Percentiles rank a stretch among this genome's conserved stretches.
phyloP scores from a whole-genome alignment of 2,329 filamentous ascomycete genomes.

The Botryotinia narcissicola region DNA sequence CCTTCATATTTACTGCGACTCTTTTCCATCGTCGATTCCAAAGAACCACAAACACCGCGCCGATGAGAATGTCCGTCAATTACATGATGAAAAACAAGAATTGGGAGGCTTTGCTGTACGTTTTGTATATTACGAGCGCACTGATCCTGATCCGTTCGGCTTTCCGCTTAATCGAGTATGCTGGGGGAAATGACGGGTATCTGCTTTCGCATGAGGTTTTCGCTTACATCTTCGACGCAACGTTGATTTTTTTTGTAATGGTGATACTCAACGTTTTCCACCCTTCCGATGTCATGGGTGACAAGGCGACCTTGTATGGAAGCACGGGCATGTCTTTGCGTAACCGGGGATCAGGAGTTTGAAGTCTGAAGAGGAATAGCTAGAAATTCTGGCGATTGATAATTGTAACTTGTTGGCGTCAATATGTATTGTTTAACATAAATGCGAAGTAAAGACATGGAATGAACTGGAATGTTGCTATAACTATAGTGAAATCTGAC shows the following conservation, averaged over 20 bases:
- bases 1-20: slow-evolving; percentile 42
- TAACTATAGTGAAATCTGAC: not conserved
- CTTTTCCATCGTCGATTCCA: slow-evolving; percentile 16
- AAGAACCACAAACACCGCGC: slow-evolving; percentile 5
- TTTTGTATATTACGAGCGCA: slow-evolving; percentile 42
- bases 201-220: slow-evolving; percentile 46
- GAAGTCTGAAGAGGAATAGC: not conserved
- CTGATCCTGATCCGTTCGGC: slow-evolving; percentile 48
- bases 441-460: too few relatives aligned
- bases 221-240: slow-evolving; percentile 47
- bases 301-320: not conserved
- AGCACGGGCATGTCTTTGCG: not conserved
- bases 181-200: slow-evolving; percentile 44
- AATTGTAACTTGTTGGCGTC: not conserved
- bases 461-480: too few relatives aligned
- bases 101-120: slow-evolving; percentile 39
- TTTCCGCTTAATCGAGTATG: slow-evolving; percentile 49
- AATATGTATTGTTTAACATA: not conserved
- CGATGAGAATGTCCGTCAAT: not conserved
- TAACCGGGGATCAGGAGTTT: not conserved
- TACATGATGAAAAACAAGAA: not conserved
- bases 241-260: slow-evolving; percentile 43
- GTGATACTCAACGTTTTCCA: slow-evolving; percentile 39
- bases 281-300: slow-evolving; percentile 27
- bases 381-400: not conserved